phyloP scores from a whole-genome alignment of 2,329 filamentous ascomycete species.

The Aureobasidium sp. region DNA sequence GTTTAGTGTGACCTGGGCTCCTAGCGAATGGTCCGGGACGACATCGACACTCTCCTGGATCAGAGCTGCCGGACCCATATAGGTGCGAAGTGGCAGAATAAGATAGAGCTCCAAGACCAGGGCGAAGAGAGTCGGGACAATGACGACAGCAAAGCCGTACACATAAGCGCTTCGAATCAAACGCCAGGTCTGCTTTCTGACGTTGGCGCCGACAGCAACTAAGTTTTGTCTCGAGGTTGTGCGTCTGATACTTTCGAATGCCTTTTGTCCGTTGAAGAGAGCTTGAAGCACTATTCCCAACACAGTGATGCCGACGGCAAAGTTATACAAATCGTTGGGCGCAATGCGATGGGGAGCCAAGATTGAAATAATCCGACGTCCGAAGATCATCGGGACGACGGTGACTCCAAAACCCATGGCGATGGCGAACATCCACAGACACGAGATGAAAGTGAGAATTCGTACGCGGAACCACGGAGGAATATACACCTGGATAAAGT shows the following conservation, averaged over 20 bases:
- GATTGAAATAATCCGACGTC: conserved; percentile 67
- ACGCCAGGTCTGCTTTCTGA: conserved; percentile 26
- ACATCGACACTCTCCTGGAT: neutral
- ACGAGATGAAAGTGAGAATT: conserved; percentile 76
- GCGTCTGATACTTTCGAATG: conserved; percentile 16
- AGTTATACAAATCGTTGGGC: conserved; percentile 94
- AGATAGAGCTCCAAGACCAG: conserved; percentile 81
- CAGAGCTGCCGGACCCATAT: conserved; percentile 40
- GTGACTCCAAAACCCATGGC: conserved; percentile 78
- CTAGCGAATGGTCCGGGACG: conserved; percentile 16
- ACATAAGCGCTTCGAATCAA: conserved; percentile 61
- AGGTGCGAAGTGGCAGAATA: conserved; percentile 78
- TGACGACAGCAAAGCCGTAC: conserved; percentile 64
- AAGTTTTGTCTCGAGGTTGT: conserved; percentile 21
- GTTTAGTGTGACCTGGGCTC: conserved; percentile 12
- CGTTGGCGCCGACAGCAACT: conserved; percentile 21
- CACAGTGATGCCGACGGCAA: conserved; percentile 81
- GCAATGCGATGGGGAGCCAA: conserved; percentile 64
- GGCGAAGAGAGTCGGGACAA: conserved; percentile 75
- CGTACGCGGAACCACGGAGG: conserved; percentile 77
- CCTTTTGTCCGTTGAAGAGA: conserved; percentile 21
- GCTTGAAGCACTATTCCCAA: conserved; percentile 63
- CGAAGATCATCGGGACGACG: conserved; percentile 78
- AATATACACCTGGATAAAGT: conserved; percentile 55
- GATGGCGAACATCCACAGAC: conserved; percentile 90